Evolutionary conservation across 495 filamentous ascomycete species (phyloP), one percentile per base, ranked within the genome.

Genomic region (Lophiostoma macrostomum): DNA sequence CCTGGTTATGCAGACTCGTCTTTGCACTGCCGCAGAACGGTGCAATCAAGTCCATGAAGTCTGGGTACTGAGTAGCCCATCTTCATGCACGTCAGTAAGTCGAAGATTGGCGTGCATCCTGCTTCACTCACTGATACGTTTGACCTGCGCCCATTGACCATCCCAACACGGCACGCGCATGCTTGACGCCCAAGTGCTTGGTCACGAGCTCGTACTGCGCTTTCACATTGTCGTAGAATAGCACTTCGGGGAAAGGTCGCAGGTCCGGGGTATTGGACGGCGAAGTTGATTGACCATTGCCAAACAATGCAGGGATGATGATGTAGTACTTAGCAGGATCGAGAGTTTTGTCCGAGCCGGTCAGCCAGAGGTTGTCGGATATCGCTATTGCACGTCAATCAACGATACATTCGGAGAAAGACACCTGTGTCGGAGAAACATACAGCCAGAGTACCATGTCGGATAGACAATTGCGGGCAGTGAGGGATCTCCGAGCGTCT

Each of bases 61-160:
- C 80, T 0, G 85, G 84, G 62, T 81, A 88, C 60, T 82, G 81
- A 0, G 82, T 84, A 12, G 79, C 81, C 85, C 85, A n/a, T n/a
- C n/a, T n/a, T n/a, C n/a, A n/a, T n/a, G n/a, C n/a, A n/a, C n/a
- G n/a, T n/a, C n/a, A n/a, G n/a, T n/a, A n/a, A n/a, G n/a, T n/a
- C n/a, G n/a, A n/a, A n/a, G n/a, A n/a, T n/a, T n/a, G n/a, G n/a
- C n/a, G n/a, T n/a, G n/a, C n/a, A n/a, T n/a, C n/a, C n/a, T n/a
- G n/a, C n/a, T n/a, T n/a, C n/a, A n/a, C n/a, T n/a, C n/a, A 89
- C 57, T 88, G 82, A 54, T 74, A 85, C 1, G 77, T 79, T 60
- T 87, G 84, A 0, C 74, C 82, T 1, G 75, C 84, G 5, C 83
- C 84, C 85, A 88, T 86, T 19, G 76, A 81, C 82, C 83, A 87